Base-by-base conservation (phyloP, 352 stramenopile genomes). In the Globisporangium solare region DNA sequence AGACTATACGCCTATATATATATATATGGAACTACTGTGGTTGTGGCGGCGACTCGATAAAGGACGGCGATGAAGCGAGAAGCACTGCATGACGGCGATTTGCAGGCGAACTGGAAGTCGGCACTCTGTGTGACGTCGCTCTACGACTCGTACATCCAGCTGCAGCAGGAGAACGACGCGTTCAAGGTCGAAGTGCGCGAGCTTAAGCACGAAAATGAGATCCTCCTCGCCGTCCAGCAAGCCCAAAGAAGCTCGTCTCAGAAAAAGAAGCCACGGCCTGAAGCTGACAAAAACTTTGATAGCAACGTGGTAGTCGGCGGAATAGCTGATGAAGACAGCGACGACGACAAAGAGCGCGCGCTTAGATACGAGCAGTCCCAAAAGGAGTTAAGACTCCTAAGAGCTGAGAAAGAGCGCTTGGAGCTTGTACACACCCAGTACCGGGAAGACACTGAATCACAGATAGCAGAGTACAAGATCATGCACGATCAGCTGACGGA, bases 71-170 rank as follows among this genome's bases (percentile, higher is more conserved):
- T 35, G 27, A 35, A 35, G 27, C 27, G 27, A 35, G 27, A 35
- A 35, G 27, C 27, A 8, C 27, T 11, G 27, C 27, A 31, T 21
- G 35, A 10, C 14, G 57, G 43, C 0, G 47, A 53, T 13, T 56
- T 88, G 2, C 57, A 63, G 2, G 63, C 68, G 10, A 79, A 89
- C 53, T 89, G 77, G 81, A 79, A 84, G 63, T 88, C 77, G 56
- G 81, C 75, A 42, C 75, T 88, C 20, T 88, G 79, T 42, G 79
- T 89, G 42, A 88, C 74, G 17, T 88, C 79, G 42, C 77, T 92
- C 17, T 89, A 87, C 59, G 79, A 92, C 50, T 79, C 82, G 55
- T 88, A 86, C 58, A 70, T 84, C 14, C 67, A 79, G 40, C 37
- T 89, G 27, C 73, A 89, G 61, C 66, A 74, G 21, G 75, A 86